Evolutionary conservation across 1,284 basidiomycete genomes (phyloP), one percentile per base, ranked within the genome.

Genomic region (Ganoderma sinense): DNA sequence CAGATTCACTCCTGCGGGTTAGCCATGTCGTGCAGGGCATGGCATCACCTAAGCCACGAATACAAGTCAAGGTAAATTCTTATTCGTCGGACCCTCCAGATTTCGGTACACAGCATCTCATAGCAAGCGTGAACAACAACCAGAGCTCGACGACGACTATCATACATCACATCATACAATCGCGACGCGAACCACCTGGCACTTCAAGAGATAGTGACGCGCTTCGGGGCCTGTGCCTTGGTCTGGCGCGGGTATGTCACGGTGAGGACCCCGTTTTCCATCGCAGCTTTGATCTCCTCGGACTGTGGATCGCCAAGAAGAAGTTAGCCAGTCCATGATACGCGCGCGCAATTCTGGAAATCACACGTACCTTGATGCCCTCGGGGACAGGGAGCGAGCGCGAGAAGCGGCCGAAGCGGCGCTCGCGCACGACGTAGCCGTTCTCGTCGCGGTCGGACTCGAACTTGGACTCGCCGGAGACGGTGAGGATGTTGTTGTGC

Each of bases 361-460:
- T 6, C 14, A 51, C 18, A 66, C 77, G 69, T 64, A 85, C 87
- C 84, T 87, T 85, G 62, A 84, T 78, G 3, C 87, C 86, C 69
- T 78, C 75, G 43, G 87, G 86, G 10, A 88, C 81, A 60, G 81
- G 77, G 67, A 88, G 59, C 2, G 81, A 81, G 45, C 88, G 82
- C 23, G 84, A 81, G 75, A 87, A 86, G 64, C 80, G 85, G 64
- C 87, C 87, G 60, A 72, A 83, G 61, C 81, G 79, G 33, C 87
- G 81, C 78, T 89, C 88, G 62, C 85, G 83, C n/a, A 88, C 80
- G 31, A 81, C 80, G 66, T 81, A 89, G 31, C 85, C 86, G 23
- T 78, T 74, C 74, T 86, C 83, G 4, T 84, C 82, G 40, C 77
- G 78, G 14, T 85, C 76, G 20, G 75, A 56, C 4, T 76, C 75